Evolutionary conservation across 345 rosid genomes (phyloP), one percentile per base, ranked within the genome.

Genomic region (Psidium guajava): DNA sequence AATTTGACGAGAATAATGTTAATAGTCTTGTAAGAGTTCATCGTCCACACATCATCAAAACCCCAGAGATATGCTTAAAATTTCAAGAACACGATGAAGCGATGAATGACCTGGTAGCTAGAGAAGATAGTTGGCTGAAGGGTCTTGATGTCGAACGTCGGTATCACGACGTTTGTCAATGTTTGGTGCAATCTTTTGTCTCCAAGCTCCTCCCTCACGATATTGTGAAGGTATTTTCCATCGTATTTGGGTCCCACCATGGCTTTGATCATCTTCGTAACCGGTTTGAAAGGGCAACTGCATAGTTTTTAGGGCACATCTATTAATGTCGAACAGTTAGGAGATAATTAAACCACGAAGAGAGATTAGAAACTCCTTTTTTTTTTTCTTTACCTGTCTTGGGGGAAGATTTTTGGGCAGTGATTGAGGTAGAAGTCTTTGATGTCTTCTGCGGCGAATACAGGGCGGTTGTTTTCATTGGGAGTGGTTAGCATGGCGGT

Each of bases 371-470:
- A 69, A 32, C 47, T 69, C 47, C 44, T 32, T 15, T 21, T 36
- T 69, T n/a, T 42, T 51, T 18, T 49, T 28, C n/a, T 28, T 9
- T 53, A 88, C 91, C 77, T 61, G 54, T 25, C 9, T n/a, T 90
- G 91, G 2, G 89, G 90, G 54, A 87, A 90, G 85, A 90, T 87
- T 47, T 81, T 86, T 3, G 90, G 90, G 81, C 88, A 74, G 64
- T 90, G 82, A 0, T 57, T 80, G 5, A 89, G 85, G 73, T 87
- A 89, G 54, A 87, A 89, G 24, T 52, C 81, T 21, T 81, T 91
- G 84, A 91, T 91, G 64, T 89, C 91, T 57, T 89, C 88, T 13
- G 92, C 92, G 11, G 91, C 91, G 32, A 88, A 91, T 6, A 91
- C 20, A 80, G 92, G 92, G 10, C 91, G 88, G 40, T 88, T 88